Evolutionary conservation across 495 filamentous ascomycete genomes (phyloP).

Genomic region (Recurvomyces mirabilis): DNA sequence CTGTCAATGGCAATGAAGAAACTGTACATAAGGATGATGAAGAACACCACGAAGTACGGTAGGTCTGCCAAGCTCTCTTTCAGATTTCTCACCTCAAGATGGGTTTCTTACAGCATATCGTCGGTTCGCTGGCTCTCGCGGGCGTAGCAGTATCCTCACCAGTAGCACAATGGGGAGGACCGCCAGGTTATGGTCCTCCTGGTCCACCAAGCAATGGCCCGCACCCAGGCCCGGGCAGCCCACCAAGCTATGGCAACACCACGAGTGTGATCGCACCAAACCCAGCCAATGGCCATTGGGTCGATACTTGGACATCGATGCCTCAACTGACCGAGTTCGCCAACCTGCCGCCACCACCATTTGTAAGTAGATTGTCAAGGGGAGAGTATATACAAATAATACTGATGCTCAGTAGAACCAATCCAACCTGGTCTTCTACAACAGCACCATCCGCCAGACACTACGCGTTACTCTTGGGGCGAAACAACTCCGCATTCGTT

Average conservation of each 20-base stretch:
- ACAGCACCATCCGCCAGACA: constrained; percentile 58
- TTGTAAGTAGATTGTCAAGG: constrained; percentile 35
- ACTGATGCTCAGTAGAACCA: constrained; percentile 23
- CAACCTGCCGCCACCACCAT: constrained; percentile 51
- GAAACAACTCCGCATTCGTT: constrained; percentile 46
- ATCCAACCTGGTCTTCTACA: constrained; percentile 31
- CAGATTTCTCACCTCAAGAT: too few species aligned
- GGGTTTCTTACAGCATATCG: too few species aligned
- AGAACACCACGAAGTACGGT: too few species aligned
- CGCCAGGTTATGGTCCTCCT: too few species aligned
- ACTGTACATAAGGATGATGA: too few species aligned
- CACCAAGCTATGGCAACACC: constrained; percentile 2
- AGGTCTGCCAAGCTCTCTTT: too few species aligned
- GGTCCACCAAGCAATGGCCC: constrained; percentile 1
- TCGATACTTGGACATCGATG: constrained; percentile 56
- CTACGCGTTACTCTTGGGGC: constrained; percentile 47
- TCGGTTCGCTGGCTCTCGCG: too few species aligned
- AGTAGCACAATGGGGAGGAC: too few species aligned
- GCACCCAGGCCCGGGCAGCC: background rate
- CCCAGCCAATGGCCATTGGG: constrained; percentile 41
- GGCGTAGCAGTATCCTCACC: too few species aligned
- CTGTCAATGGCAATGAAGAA: too few species aligned
- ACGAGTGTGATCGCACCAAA: constrained; percentile 3
- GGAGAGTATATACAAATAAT: background rate
- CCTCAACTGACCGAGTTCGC: constrained; percentile 51